phyloP scores from a whole-genome alignment of 352 stramenopile genomes.

The Lagenidium giganteum region DNA sequence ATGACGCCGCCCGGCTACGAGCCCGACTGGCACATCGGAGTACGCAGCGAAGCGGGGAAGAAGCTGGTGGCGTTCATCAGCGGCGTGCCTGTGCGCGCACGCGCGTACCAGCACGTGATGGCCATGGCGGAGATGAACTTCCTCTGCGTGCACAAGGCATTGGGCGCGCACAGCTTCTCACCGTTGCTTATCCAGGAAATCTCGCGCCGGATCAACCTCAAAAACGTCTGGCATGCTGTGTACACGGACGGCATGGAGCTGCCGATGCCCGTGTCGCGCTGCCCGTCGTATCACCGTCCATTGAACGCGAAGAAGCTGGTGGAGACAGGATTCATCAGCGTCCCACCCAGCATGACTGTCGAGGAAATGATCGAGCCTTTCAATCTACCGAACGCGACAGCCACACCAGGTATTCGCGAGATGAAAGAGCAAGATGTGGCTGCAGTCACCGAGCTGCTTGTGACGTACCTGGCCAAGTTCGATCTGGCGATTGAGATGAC shows the following conservation, averaged over 20 bases:
- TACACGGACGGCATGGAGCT: slow-evolving; percentile 98
- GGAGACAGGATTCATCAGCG: slow-evolving; percentile 94
- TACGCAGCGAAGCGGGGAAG: slow-evolving; percentile 85
- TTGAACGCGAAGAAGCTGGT: slow-evolving; percentile 99
- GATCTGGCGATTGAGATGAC: slow-evolving; percentile 86
- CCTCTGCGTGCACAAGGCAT: slow-evolving; percentile 98
- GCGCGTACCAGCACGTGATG: slow-evolving; percentile 50
- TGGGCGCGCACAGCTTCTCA: slow-evolving; percentile 92
- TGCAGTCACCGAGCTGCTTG: slow-evolving; percentile 41
- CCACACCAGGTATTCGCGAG: slow-evolving; percentile 32
- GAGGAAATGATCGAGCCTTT: slow-evolving; percentile 88
- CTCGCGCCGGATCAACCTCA: slow-evolving; percentile 96
- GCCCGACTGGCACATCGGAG: slow-evolving; percentile 93
- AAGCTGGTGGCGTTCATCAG: slow-evolving; percentile 98
- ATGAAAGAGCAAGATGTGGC: slow-evolving; percentile 56
- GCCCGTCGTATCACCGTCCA: slow-evolving; percentile 96
- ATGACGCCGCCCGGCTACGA: slow-evolving; percentile 92
- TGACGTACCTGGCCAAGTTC: slow-evolving; percentile 50
- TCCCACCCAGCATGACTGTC: slow-evolving; percentile 93
- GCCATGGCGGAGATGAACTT: slow-evolving; percentile 98
- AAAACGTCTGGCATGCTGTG: slow-evolving; percentile 92
- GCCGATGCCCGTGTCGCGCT: slow-evolving; percentile 92
- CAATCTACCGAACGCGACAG: slow-evolving; percentile 61
- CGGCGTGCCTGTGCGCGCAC: slow-evolving; percentile 87
- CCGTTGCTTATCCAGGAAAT: slow-evolving; percentile 99